Conservation (phyloP, 2,329 filamentous ascomycete species). For the Chalaropsis thielavioides region DNA sequence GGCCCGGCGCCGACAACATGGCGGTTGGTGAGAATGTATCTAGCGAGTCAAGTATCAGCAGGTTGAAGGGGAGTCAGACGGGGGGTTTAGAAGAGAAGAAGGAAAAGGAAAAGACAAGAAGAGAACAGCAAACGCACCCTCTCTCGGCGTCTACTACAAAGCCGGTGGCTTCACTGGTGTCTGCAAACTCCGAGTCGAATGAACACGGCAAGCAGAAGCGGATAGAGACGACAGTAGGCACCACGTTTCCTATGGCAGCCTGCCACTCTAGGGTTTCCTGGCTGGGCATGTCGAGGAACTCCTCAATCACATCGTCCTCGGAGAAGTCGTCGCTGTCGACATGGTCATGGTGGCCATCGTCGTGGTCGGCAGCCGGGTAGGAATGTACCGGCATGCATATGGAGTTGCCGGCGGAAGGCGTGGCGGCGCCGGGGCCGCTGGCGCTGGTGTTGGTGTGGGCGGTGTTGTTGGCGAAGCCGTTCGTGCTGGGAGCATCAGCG, state of each 20-base stretch:
- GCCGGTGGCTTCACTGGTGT: constrained; percentile 90
- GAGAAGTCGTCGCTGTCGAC: constrained; percentile 26
- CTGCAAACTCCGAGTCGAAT: constrained; percentile 90
- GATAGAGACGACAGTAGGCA: constrained; percentile 94
- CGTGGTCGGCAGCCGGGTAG: constrained; percentile 2
- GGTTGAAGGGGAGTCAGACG: background rate
- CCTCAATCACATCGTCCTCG: constrained; percentile 24
- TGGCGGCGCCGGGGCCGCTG: constrained; percentile 13
- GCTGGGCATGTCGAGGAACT: constrained; percentile 24
- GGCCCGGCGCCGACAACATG: constrained; percentile 92
- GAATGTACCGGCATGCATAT: constrained; percentile 12
- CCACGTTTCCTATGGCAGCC: constrained; percentile 83
- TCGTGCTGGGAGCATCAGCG: background rate
- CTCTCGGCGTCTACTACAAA: constrained; percentile 93
- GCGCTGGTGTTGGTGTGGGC: background rate
- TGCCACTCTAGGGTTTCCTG: constrained; percentile 57
- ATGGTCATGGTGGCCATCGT: background rate
- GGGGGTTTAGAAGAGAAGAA: background rate
- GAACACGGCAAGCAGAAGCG: constrained; percentile 96
- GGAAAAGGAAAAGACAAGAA: background rate
- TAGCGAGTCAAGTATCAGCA: constrained; percentile 20
- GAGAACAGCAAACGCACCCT: constrained; percentile 41
- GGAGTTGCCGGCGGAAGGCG: background rate
- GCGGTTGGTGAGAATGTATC: constrained; percentile 72
- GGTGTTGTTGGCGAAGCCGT: background rate